Evolutionary conservation across 768 basidiomycete genomes (phyloP).

Genomic region (Hirschioporus abietinus): DNA sequence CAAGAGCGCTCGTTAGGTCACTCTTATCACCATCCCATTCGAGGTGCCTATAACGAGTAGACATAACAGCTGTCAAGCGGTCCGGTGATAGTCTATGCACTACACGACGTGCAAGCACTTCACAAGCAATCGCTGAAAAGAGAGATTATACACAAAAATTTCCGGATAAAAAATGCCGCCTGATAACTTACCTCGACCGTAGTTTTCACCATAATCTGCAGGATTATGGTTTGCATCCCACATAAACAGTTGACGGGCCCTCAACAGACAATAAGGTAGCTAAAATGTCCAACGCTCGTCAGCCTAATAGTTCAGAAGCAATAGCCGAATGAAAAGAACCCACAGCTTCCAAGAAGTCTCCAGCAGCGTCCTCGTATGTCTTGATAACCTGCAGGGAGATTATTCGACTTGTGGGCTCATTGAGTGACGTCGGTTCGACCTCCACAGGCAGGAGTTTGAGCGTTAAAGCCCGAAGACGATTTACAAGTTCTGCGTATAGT

Average conservation of each 20-base stretch:
- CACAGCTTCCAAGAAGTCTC: slow-evolving; percentile 84
- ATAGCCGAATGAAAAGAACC: slow-evolving; percentile 20
- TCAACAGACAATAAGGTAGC: slow-evolving; percentile 79
- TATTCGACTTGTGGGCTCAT: slow-evolving; percentile 73
- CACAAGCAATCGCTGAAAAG: slow-evolving; percentile 66
- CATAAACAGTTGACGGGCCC: slow-evolving; percentile 75
- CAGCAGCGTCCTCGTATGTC: slow-evolving; percentile 75
- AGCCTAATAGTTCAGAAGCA: slow-evolving; percentile 4
- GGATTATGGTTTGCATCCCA: slow-evolving; percentile 77
- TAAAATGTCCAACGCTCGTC: slow-evolving; percentile 22
- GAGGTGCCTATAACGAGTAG: slow-evolving; percentile 65
- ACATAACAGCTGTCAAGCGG: slow-evolving; percentile 64
- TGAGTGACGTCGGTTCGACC: slow-evolving; percentile 60
- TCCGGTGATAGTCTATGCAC: slow-evolving; percentile 67
- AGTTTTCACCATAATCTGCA: slow-evolving; percentile 84
- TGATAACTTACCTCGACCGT: slow-evolving; percentile 56
- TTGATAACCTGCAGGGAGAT: slow-evolving; percentile 77
- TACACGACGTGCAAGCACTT: slow-evolving; percentile 76
- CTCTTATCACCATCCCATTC: slow-evolving; percentile 75
- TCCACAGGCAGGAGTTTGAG: slow-evolving; percentile 74
- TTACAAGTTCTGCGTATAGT: slow-evolving; percentile 60
- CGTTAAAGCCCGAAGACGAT: slow-evolving; percentile 72
- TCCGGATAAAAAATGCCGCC: background rate
- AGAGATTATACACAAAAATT: slow-evolving; percentile 4
- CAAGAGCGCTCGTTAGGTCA: slow-evolving; percentile 71